Base-by-base conservation (phyloP, 306 rosid species). In the Mimosa bimucronata region DNA sequence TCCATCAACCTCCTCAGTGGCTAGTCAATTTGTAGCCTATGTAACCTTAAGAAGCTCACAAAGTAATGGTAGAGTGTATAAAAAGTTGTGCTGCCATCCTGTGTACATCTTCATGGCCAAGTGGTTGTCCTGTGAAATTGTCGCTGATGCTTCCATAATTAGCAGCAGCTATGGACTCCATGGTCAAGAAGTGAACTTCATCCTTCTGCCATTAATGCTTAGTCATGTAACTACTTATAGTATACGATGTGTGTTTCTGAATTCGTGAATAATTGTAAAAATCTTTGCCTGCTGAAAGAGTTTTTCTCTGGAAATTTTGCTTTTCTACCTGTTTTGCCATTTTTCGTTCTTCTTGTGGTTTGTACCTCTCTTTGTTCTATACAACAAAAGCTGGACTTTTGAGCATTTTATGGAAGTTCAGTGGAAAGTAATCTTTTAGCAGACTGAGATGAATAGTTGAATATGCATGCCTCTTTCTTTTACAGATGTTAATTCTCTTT, bases 211-310 rank as follows among this genome's bases (percentile, higher is more conserved):
- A 81, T 76, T 70, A 45, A n/a, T 82, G 73, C 80, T 60, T 55
- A 72, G 78, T 78, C 75, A 13, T 72, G 60, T 64, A 77, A 80
- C 71, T 66, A 81, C 79, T 79, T 85, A 69, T 73, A 45, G 68
- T 25, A 74, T 73, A 34, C 68, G n/a, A 53, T 61, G 31, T 66
- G 41, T 21, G 25, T 75, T 82, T 69, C 38, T 42, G 5, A 61
- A 76, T 85, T 73, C n/a, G 53, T 85, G 28, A 81, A 84, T 81
- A 81, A 79, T 34, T 81, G 89, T 88, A 78, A 66, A 66, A 77
- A 71, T 76, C 82, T 73, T 81, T 65, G 52, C 55, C 79, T 81
- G 67, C 77, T 65, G 23, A 82, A 62, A 53, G 86, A 79, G 46
- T 77, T 83, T 45, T 60, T 41, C 61, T 42, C 74, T 52, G 53